Evolutionary conservation across 768 basidiomycete species (phyloP), one percentile per base, ranked within the genome.

Genomic region (Kwoniella europaea): DNA sequence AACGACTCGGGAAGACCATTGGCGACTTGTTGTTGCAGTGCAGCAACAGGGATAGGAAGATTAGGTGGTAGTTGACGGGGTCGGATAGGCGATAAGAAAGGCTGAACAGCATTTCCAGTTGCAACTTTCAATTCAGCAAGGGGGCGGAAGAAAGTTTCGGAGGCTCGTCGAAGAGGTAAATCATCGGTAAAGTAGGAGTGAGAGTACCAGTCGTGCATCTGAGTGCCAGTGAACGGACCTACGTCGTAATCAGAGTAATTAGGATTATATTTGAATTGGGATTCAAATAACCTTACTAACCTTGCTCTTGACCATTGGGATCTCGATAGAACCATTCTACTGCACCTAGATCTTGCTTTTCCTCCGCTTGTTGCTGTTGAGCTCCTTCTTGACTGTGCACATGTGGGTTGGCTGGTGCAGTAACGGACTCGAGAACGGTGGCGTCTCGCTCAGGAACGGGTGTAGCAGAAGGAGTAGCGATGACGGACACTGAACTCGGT

Each of bases 151-250:
- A 79, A 74, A 27, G 72, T 69, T 56, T 85, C 84, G n/a, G 68
- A 42, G 67, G 81, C 80, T 57, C 94, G 89, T 80, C 91, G 92
- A 89, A 95, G 90, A 43, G 92, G 89, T 27, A 98, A 87, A 72
- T 92, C 90, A 29, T 89, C 85, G 10, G 88, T 86, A 79, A 98
- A 98, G 84, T 95, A 98, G 16, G 92, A 91, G 76, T 91, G 91
- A 62, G 92, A 89, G 80, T 90, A 90, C 94, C 94, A 97, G 78
- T 92, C 92, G 85, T 96, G 94, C 94, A 98, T 96, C 65, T 91
- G 76, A 71, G 91, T 89, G 29, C 92, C 93, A 56, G 87, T 88
- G 87, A 96, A 98, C 5, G 94, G 94, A 68, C 94, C 94, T 96
- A 53, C 60, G 59, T 18, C 62, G 61, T 18, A 54, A 18, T 59